Percentiles rank a stretch among this genome's conserved stretches.
These are phyloP conservation scores for Phyllosticta capitalensis DNA, from an alignment of 2,329 filamentous ascomycete genomes.

Conservation along the genomic window DNA sequence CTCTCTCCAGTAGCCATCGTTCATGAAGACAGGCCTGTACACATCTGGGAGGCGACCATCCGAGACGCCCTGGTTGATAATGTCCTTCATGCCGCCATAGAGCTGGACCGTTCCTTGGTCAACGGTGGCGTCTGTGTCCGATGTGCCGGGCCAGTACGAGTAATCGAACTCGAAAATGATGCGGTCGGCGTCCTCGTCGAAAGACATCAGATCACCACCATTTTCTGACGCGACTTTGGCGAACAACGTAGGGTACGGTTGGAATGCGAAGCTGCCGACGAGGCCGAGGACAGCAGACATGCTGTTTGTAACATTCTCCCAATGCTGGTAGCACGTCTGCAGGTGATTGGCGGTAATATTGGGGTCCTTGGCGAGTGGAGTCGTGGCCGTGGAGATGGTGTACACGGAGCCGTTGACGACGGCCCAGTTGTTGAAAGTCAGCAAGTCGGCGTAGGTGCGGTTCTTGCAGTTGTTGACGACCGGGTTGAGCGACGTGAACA, in stretches of 20 bases:
- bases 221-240: slow-evolving; percentile 16
- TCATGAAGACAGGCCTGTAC: slow-evolving; percentile 39
- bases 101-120: slow-evolving; percentile 31
- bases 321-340: slow-evolving; percentile 15
- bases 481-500: slow-evolving; percentile 43
- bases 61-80: slow-evolving; percentile 26
- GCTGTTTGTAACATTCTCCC: slow-evolving; percentile 20
- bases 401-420: slow-evolving; percentile 24
- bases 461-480: slow-evolving; percentile 38
- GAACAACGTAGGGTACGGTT: slow-evolving; percentile 24
- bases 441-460: slow-evolving; percentile 39
- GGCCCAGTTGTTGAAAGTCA: slow-evolving; percentile 37
- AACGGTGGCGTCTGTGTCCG: slow-evolving; percentile 26
- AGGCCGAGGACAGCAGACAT: slow-evolving; percentile 22
- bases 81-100: slow-evolving; percentile 27
- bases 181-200: slow-evolving; percentile 32
- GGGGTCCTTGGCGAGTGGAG: slow-evolving; percentile 19
- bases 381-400: slow-evolving; percentile 27
- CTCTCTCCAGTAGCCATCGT: slow-evolving; percentile 35
- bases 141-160: slow-evolving; percentile 23
- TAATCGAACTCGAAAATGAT: slow-evolving; percentile 39
- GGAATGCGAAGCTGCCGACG: slow-evolving; percentile 26
- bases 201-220: slow-evolving; percentile 29
- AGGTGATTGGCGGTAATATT: slow-evolving; percentile 12
- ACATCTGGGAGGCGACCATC: slow-evolving; percentile 29